Percentiles rank a stretch among this genome's conserved stretches.
Evolutionary conservation across 2,329 filamentous ascomycete genomes (phyloP).

Genomic region (Fusarium nodosum): DNA sequence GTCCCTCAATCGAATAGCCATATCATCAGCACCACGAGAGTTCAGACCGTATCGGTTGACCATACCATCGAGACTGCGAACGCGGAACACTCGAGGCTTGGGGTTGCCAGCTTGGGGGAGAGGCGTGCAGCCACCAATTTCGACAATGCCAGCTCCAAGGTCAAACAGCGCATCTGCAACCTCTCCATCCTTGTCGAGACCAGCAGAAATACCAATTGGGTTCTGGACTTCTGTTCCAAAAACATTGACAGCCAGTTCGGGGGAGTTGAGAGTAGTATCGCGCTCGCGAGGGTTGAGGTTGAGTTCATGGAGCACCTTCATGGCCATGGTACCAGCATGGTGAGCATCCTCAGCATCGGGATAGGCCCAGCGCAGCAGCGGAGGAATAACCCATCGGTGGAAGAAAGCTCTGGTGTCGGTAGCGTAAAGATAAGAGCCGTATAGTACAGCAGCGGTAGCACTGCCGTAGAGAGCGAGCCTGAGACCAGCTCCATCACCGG

Average conservation of each 20-base stretch:
- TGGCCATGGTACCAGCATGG: slow-evolving; percentile 76
- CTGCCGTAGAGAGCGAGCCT: slow-evolving; percentile 59
- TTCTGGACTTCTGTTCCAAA: slow-evolving; percentile 85
- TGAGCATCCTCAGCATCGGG: slow-evolving; percentile 94
- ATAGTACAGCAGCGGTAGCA: slow-evolving; percentile 58
- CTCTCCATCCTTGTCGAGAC: slow-evolving; percentile 94
- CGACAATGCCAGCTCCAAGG: slow-evolving; percentile 86
- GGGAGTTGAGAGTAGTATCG: slow-evolving; percentile 56
- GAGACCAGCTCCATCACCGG: slow-evolving; percentile 48
- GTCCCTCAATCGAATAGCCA: slow-evolving; percentile 83
- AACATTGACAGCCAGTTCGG: slow-evolving; percentile 63
- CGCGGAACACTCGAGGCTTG: slow-evolving; percentile 86
- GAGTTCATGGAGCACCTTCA: slow-evolving; percentile 80
- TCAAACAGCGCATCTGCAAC: slow-evolving; percentile 88
- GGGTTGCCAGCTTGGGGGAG: slow-evolving; percentile 90
- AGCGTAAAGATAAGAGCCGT: slow-evolving; percentile 73
- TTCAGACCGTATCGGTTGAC: slow-evolving; percentile 98
- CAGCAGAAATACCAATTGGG: slow-evolving; percentile 94
- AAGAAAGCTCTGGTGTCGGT: slow-evolving; percentile 80
- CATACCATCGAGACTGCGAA: slow-evolving; percentile 85
- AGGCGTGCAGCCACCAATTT: slow-evolving; percentile 92
- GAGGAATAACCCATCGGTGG: slow-evolving; percentile 77
- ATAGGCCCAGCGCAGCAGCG: slow-evolving; percentile 73
- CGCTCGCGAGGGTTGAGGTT: slow-evolving; percentile 88
- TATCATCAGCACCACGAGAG: slow-evolving; percentile 87